Conservation (phyloP, 2,329 filamentous ascomycete species). For the Aureobasidium mangrovei region DNA sequence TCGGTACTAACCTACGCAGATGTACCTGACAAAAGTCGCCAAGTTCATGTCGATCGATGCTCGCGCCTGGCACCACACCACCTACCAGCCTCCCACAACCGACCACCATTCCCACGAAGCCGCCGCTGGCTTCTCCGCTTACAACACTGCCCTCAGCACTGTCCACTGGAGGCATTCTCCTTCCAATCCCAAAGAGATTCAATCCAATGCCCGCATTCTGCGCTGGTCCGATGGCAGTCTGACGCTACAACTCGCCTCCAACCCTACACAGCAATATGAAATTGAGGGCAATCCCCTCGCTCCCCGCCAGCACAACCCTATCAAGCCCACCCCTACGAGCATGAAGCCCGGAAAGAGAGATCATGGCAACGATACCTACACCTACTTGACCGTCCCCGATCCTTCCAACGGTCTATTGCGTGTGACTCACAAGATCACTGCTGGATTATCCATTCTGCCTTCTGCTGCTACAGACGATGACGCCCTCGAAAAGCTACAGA, state of each 20-base stretch:
- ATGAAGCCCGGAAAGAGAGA: conserved; percentile 42
- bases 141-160: conserved; percentile 56
- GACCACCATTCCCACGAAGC: conserved; percentile 44
- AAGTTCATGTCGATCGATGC: conserved; percentile 64
- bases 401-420: conserved; percentile 59
- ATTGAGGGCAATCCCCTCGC: conserved; percentile 62
- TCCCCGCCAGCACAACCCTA: conserved; percentile 44
- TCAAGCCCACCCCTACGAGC: conserved; percentile 40
- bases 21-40: conserved; percentile 63
- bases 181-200: conserved; percentile 54
- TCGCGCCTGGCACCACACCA: conserved; percentile 55
- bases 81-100: conserved; percentile 55
- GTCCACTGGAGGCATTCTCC: conserved; percentile 62
- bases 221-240: conserved; percentile 73
- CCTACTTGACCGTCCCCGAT: conserved; percentile 66
- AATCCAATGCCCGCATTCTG: conserved; percentile 67
- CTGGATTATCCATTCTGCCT: conserved; percentile 60
- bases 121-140: conserved; percentile 47
- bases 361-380: conserved; percentile 62
- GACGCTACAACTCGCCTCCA: conserved; percentile 63
- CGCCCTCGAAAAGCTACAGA: conserved; percentile 59
- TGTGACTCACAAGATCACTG: conserved; percentile 66
- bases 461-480: conserved; percentile 62
- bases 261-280: conserved; percentile 62
- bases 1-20: conserved; percentile 33